Base-by-base conservation (phyloP, 2,329 filamentous ascomycete species). In the Trichoderma polysporum region DNA sequence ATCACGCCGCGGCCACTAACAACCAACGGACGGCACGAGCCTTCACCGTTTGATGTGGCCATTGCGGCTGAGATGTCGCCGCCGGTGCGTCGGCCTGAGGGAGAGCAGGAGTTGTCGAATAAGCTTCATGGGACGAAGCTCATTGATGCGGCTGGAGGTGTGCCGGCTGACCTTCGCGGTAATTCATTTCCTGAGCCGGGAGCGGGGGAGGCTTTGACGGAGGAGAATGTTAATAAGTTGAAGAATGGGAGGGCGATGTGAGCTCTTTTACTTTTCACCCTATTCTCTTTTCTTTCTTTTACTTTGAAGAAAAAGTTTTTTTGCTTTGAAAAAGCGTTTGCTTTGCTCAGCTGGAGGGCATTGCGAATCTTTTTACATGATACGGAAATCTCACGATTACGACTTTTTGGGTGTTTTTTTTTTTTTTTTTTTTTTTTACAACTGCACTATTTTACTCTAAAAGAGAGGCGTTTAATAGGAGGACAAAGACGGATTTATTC, bases 221-320 rank as follows among this genome's bases (percentile, higher is more conserved):
- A 85, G 69, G 84, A 84, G 71, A 87, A 87, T 70, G 76, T 87
- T 54, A 83, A 81, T 39, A 83, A 77, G 68, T 71, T 86, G 52
- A 78, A 82, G 66, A 79, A 69, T 9, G 78, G 81, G 65, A 78
- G 69, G 15, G 61, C 67, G 37, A 52, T 15, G 1, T 53, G 2
- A 53, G 4, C 27, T 25, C 17, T 27, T 0, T 22, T 27, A 13
- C 47, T n/a, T 22, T 19, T 12, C n/a, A 6, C n/a, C 19, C 19
- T 50, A 35, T n/a, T 27, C 19, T 47, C 22, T 47, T n/a, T 27
- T 47, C 50, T 31, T 53, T 29, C 33, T 3, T 49, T 31, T 49
- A 29, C 27, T 66, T 60, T 31, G 47, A 31, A 29, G 17, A 47
- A 65, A 58, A 66, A 45, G n/a, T 45, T 66, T 49, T 33, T 22